A percentile compares a stretch with the other conserved stretches of the same genome.
phyloP scores from a whole-genome alignment of 352 stramenopile species.

The Pythium rhizo-oryzae region DNA sequence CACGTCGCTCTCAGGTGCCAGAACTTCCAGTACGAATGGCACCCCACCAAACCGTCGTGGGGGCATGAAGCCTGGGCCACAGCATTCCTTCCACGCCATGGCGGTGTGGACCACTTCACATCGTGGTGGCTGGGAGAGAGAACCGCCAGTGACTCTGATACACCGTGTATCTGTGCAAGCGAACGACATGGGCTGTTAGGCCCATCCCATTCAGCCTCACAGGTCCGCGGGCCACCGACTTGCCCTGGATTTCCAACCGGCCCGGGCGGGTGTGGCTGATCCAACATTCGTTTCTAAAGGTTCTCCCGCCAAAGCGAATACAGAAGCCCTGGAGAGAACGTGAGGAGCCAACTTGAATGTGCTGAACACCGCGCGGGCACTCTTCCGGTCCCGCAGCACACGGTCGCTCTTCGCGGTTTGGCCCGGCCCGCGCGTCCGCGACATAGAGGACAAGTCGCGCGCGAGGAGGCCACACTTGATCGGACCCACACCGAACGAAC shows the following conservation, averaged over 20 bases:
- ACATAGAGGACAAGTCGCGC: constrained; percentile 9
- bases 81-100: background rate
- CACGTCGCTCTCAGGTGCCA: too few species aligned
- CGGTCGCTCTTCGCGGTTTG: background rate
- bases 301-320: background rate
- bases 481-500: background rate
- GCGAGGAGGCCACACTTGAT: background rate
- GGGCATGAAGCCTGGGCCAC: too few species aligned
- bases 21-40: too few species aligned
- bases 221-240: background rate
- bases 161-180: background rate
- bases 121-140: background rate
- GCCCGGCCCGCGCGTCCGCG: background rate
- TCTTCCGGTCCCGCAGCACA: constrained; percentile 2
- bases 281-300: background rate
- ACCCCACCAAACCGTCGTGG: too few species aligned
- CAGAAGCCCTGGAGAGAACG: background rate
- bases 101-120: background rate
- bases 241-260: background rate
- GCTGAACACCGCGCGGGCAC: constrained; percentile 16
- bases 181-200: background rate
- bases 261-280: background rate
- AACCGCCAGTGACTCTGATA: background rate
- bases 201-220: background rate
- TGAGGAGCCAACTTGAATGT: constrained; percentile 27